Base-by-base conservation (phyloP, 2,329 filamentous ascomycete genomes). In the Fusarium sp. region DNA sequence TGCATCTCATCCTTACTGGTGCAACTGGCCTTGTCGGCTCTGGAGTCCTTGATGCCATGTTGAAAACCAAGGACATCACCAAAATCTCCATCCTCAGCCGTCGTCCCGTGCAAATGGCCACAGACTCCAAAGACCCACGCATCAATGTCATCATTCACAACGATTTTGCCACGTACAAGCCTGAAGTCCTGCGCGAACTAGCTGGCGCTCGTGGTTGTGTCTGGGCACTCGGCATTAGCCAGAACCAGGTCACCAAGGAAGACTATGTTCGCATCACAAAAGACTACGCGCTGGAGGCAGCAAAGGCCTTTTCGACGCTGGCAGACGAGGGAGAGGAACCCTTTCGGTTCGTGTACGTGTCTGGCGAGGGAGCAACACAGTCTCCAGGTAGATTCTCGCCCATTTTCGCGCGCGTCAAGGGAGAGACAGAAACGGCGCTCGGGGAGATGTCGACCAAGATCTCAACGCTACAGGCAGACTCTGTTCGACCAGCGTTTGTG, bases 341-440 rank as follows among this genome's bases (percentile, higher is more conserved):
- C 0, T 91, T 94, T 81, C 89, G 89, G 61, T 95, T 94, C 80
- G 85, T 94, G 71, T 93, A 91, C 78, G 88, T 95, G 34, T 94
- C 93, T 0, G 92, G 91, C 58, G 82, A 85, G 61, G 90, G 90
- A 54, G 88, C 91, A 0, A 92, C 90, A 2, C 86, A 87, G 20
- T 82, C 82, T 1, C 92, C 92, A 0, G 87, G 87, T 4, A 79
- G 80, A 6, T 87, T 91, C 75, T 88, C 91, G 0, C 80, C 87
- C 20, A 81, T 89, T 52, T 94, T 89, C 76, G 91, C 85, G 2
- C 84, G 87, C 14, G 86, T 93, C 64, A 95, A 95, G 80, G 93
- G 93, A 14, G 86, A 90, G 78, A 88, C 89, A 0, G 93, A 95
- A 81, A 73, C 84, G 2, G 81, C 84, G 2, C 85, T 95, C 2